Evolutionary conservation across 192 early-diverging fungal genomes (phyloP).

Genomic region (Haplosporangium gracile): DNA sequence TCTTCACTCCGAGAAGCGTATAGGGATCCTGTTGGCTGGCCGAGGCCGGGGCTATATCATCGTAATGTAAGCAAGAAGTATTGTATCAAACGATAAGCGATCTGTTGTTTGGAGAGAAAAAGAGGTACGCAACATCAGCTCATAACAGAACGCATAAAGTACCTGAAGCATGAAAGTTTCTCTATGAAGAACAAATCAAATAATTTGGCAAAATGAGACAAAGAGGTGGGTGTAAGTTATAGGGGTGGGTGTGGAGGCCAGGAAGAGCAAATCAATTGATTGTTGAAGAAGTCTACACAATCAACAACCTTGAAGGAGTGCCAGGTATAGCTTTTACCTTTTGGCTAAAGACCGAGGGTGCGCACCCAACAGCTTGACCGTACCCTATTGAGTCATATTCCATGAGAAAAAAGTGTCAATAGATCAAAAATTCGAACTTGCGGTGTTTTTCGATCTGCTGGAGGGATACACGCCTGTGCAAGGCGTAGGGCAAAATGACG

Average conservation of each 20-base stretch:
- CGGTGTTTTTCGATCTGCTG: background rate
- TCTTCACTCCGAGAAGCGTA: constrained; percentile 85
- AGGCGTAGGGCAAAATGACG: background rate
- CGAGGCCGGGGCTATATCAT: constrained; percentile 25
- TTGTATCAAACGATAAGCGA: background rate
- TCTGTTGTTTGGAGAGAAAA: background rate
- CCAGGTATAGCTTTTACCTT: constrained; percentile 14
- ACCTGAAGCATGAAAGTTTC: constrained; percentile 54
- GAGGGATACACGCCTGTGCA: background rate
- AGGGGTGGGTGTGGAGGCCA: too few species aligned
- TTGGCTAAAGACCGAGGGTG: constrained; percentile 43
- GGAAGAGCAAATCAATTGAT: background rate
- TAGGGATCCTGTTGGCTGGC: constrained; percentile 81
- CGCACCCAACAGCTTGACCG: constrained; percentile 42
- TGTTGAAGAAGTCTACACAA: background rate
- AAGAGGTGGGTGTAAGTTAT: background rate
- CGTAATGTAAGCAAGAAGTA: background rate
- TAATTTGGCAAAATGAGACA: background rate
- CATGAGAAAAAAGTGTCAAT: background rate
- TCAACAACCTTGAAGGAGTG: background rate
- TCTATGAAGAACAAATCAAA: constrained; percentile 14
- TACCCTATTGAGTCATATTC: constrained; percentile 19
- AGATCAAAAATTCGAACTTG: background rate
- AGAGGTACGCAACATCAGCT: background rate
- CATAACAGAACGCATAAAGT: background rate